Conservation (phyloP, 768 basidiomycete genomes). For the Sporobolomyces pararoseus region DNA sequence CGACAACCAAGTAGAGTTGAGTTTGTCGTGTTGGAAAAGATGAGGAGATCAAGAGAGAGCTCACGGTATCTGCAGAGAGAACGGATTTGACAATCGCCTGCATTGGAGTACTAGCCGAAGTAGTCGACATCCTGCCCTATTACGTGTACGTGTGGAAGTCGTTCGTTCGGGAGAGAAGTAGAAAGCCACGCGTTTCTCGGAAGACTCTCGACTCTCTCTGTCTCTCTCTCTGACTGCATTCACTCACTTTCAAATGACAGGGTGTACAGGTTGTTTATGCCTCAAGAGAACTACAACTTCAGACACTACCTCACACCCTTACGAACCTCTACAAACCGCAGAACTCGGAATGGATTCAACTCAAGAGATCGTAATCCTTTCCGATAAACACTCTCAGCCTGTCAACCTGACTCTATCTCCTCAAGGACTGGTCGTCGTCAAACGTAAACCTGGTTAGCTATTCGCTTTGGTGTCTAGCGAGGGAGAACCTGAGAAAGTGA, state of each 20-base stretch:
- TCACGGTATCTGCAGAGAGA: slow-evolving; percentile 39
- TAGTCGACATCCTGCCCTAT: neutral
- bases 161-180: neutral
- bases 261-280: slow-evolving; percentile 7
- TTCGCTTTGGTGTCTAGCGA: neutral
- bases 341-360: neutral
- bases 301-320: neutral
- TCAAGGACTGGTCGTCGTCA: neutral
- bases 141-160: neutral
- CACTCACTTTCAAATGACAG: slow-evolving; percentile 2
- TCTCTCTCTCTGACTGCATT: neutral
- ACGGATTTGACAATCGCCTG: slow-evolving; percentile 35
- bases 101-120: neutral
- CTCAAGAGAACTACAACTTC: neutral
- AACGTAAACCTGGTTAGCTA: neutral
- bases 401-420: slow-evolving; percentile 11
- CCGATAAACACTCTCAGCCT: neutral
- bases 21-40: neutral
- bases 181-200: too few relatives aligned
- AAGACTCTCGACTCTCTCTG: neutral
- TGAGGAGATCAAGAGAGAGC: neutral
- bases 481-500: neutral
- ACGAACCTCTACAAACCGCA: too few relatives aligned
- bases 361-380: slow-evolving; percentile 3
- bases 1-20: neutral